Conservation (phyloP, 2,329 filamentous ascomycete species). For the Sporothrix globosa region DNA sequence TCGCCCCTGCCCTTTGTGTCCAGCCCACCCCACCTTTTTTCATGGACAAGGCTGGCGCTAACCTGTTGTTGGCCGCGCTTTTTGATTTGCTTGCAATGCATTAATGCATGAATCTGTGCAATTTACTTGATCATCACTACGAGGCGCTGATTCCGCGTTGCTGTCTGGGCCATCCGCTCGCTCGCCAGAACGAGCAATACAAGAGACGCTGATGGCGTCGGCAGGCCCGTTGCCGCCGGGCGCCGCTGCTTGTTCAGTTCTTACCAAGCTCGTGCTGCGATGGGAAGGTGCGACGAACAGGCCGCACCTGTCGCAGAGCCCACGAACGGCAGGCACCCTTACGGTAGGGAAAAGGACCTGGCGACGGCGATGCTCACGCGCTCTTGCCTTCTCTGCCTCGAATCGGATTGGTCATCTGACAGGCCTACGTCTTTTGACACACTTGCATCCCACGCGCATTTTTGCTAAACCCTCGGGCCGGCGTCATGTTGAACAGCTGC, state of each 20-base stretch:
- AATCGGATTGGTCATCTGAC: slow-evolving; percentile 10
- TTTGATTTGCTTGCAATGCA: slow-evolving; percentile 33
- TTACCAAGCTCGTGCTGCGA: slow-evolving; percentile 24
- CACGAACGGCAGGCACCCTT: neutral
- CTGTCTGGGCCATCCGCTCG: slow-evolving; percentile 8
- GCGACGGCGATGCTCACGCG: neutral
- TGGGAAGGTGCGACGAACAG: neutral
- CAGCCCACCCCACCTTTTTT: slow-evolving; percentile 6
- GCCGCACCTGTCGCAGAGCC: neutral
- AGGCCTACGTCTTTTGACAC: slow-evolving; percentile 18
- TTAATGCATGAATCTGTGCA: slow-evolving; percentile 36
- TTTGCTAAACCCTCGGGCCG: slow-evolving; percentile 25
- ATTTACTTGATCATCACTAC: slow-evolving; percentile 35
- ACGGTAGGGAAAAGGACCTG: no score
- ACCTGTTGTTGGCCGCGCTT: neutral
- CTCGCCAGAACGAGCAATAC: neutral
- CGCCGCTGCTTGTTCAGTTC: slow-evolving; percentile 27
- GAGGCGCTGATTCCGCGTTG: slow-evolving; percentile 23
- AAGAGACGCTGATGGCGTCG: slow-evolving; percentile 6
- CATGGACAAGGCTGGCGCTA: slow-evolving; percentile 30
- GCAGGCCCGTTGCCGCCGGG: slow-evolving; percentile 18
- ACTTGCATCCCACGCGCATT: slow-evolving; percentile 3
- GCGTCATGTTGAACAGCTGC: slow-evolving; percentile 14
- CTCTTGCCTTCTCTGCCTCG: neutral
- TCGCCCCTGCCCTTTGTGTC: slow-evolving; percentile 18